phyloP scores from a whole-genome alignment of 73 alveolate species.

The Urostyla sp. region DNA sequence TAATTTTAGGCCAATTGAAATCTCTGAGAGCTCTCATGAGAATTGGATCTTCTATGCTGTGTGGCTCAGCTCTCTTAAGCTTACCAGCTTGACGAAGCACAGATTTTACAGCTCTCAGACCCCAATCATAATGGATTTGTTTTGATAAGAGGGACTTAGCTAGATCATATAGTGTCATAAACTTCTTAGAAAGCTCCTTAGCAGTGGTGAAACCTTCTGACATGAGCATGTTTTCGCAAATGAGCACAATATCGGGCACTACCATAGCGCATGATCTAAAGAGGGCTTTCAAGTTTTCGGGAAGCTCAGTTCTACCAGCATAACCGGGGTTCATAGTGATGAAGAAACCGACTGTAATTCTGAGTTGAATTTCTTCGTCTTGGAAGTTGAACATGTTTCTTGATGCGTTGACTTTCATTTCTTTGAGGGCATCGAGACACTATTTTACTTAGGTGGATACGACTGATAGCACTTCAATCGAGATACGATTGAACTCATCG shows the following conservation, averaged over 20 bases:
- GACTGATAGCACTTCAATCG: constrained; percentile 99
- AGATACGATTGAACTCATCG: constrained; percentile 99
- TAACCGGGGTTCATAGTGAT: constrained; percentile 99
- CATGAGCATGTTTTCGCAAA: constrained; percentile 99
- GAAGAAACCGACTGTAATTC: constrained; percentile 97
- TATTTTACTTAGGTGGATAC: constrained; percentile 98
- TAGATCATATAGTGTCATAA: constrained; percentile 94
- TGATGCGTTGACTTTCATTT: constrained; percentile 70
- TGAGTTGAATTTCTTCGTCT: constrained; percentile 94
- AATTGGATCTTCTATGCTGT: constrained; percentile 95
- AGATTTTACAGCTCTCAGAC: constrained; percentile 99
- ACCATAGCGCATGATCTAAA: constrained; percentile 99
- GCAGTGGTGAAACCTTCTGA: constrained; percentile 99
- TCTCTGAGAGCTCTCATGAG: constrained; percentile 99
- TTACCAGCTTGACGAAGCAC: constrained; percentile 99
- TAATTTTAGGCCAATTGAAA: constrained; percentile 98
- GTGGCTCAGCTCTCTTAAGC: constrained; percentile 99
- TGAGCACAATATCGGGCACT: constrained; percentile 98
- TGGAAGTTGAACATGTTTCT: constrained; percentile 89
- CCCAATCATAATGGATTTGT: constrained; percentile 99
- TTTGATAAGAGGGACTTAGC: constrained; percentile 94
- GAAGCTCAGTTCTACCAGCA: constrained; percentile 99
- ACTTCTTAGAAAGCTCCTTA: constrained; percentile 94
- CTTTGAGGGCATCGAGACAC: constrained; percentile 97
- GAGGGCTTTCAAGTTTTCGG: constrained; percentile 97